phyloP scores from a whole-genome alignment of 331 rosid species.

The Spiraea crenata region DNA sequence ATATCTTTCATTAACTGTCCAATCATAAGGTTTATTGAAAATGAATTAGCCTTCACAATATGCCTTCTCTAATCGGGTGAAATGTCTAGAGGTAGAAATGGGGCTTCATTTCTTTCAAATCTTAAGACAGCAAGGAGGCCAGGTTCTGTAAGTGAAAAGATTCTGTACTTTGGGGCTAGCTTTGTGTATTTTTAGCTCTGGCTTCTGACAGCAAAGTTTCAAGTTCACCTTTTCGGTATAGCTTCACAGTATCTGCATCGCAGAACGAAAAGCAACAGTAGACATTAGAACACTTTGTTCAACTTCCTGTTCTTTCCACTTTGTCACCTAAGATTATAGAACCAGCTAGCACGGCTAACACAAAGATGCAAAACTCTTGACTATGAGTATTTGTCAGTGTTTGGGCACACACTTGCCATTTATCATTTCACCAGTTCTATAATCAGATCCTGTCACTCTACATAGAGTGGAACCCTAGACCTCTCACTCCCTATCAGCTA shows the following conservation, averaged over 20 bases:
- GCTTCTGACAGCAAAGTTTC: slow-evolving; percentile 75
- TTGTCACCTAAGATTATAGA: neutral
- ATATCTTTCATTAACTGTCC: slow-evolving; percentile 17
- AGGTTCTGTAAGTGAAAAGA: slow-evolving; percentile 9
- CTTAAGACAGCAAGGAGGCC: slow-evolving; percentile 18
- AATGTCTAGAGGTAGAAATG: neutral
- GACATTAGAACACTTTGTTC: slow-evolving; percentile 4
- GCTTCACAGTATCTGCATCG: slow-evolving; percentile 78
- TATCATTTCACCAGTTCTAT: neutral
- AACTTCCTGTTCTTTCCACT: neutral
- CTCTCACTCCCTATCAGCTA: neutral
- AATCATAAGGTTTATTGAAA: slow-evolving; percentile 9
- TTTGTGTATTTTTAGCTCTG: slow-evolving; percentile 38
- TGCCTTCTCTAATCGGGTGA: neutral
- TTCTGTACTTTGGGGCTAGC: slow-evolving; percentile 26
- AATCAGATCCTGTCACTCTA: neutral
- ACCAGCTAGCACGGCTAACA: neutral
- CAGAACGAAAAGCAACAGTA: slow-evolving; percentile 15
- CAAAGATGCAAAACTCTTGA: neutral
- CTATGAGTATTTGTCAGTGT: neutral
- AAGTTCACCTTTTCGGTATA: slow-evolving; percentile 83
- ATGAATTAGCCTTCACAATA: slow-evolving; percentile 9
- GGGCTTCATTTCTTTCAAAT: slow-evolving; percentile 10
- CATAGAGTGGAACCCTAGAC: neutral
- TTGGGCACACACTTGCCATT: neutral